phyloP scores from a whole-genome alignment of 441 rosid genomes.

The Brassica balearica region DNA sequence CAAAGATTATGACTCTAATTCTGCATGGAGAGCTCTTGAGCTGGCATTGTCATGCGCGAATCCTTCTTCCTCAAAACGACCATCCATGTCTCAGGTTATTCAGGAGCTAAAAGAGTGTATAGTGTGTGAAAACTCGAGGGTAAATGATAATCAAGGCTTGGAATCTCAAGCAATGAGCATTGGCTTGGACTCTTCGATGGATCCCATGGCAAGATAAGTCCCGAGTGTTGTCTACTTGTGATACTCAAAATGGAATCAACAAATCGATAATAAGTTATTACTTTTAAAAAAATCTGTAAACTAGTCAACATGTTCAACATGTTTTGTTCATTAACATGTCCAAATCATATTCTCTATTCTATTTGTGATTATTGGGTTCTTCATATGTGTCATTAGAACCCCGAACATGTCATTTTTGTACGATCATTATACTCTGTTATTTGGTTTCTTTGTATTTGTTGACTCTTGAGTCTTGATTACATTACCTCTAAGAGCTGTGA shows the following conservation, averaged over 20 bases:
- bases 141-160: not conserved
- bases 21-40: constrained; percentile 5
- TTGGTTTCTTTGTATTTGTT: not conserved
- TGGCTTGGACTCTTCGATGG: not conserved
- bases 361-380: not conserved
- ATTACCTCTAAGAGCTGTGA: not conserved
- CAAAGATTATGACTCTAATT: not conserved
- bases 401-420: not conserved
- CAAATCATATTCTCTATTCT: not conserved
- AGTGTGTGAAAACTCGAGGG: not conserved
- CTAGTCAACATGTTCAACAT: not conserved
- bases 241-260: not conserved
- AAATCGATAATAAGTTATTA: not conserved
- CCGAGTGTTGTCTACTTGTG: not conserved
- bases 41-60: not conserved
- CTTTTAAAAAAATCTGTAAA: not conserved
- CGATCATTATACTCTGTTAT: not conserved
- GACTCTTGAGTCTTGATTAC: not conserved
- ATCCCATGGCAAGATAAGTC: constrained; percentile 1
- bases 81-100: not conserved
- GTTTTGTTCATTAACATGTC: not conserved
- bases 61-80: constrained; percentile 4
- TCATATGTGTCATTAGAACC: not conserved
- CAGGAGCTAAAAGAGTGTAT: not conserved
- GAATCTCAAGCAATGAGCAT: not conserved